Percentiles rank a stretch among this genome's conserved stretches.
Evolutionary conservation across 805 yeast species (phyloP).

Genomic region (Nakazawaea laoshanensis): DNA sequence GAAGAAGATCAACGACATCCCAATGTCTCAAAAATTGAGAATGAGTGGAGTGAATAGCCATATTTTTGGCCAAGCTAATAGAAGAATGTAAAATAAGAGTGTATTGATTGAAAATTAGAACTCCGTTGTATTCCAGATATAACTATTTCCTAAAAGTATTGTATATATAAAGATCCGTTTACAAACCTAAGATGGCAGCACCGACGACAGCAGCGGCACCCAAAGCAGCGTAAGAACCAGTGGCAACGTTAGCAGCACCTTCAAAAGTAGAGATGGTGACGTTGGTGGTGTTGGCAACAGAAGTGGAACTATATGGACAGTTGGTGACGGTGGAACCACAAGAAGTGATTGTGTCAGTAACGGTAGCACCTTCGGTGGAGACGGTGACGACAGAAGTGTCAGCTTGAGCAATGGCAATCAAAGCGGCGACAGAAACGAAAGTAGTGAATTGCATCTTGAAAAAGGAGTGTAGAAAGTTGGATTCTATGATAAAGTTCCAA

Average conservation of each 20-base stretch:
- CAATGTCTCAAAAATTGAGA: slow-evolving; percentile 10
- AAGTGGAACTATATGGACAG: slow-evolving; percentile 31
- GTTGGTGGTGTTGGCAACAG: slow-evolving; percentile 16
- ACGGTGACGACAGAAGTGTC: slow-evolving; percentile 27
- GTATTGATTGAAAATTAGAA: background rate
- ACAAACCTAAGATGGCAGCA: slow-evolving; percentile 27
- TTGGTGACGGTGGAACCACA: slow-evolving; percentile 36
- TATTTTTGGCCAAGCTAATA: slow-evolving; percentile 2
- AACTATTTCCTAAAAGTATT: background rate
- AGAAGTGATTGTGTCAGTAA: slow-evolving; percentile 38
- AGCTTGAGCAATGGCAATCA: slow-evolving; percentile 26
- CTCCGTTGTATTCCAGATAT: background rate
- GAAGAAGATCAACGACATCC: slow-evolving; percentile 9
- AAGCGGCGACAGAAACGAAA: slow-evolving; percentile 29
- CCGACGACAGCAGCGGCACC: slow-evolving; percentile 24
- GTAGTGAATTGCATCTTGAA: slow-evolving; percentile 38
- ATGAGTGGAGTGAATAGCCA: slow-evolving; percentile 10
- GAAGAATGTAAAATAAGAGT: background rate
- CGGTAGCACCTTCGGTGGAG: slow-evolving; percentile 24
- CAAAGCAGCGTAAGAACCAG: slow-evolving; percentile 22
- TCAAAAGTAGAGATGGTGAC: slow-evolving; percentile 23
- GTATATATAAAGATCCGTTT: slow-evolving; percentile 8
- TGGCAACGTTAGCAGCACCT: slow-evolving; percentile 24
- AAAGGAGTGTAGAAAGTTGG: slow-evolving; percentile 19
- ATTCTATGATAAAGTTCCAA: too few species aligned